Base-by-base conservation (phyloP, 75 land plant species). In the Selaginella tamariscina region DNA sequence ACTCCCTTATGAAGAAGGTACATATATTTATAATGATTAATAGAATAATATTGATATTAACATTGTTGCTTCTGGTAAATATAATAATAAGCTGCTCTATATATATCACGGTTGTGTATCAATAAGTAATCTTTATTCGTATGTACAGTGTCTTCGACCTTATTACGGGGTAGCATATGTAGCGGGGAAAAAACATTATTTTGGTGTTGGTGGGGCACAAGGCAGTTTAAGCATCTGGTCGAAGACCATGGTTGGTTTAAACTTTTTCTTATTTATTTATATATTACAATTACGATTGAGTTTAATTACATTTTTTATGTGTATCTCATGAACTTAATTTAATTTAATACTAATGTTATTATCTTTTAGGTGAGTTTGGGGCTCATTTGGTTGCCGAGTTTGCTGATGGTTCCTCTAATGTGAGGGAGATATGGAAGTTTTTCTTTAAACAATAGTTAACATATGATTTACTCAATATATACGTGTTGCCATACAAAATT, bases 121-220 rank as follows among this genome's bases (percentile, higher is more conserved):
- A n/a, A n/a, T n/a, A 32, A 32, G 13, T 13, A 66, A 22, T 32
- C 24, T 39, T n/a, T 26, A 2, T 71, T 11, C 18, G 9, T 20
- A 56, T 64, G 2, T 67, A 20, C 80, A 93, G 98, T 82, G 91
- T 60, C 60, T 86, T 44, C 73, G 80, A 24, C 65, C 68, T 29
- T 81, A 86, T 29, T 66, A 82, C 77, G 96, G 91, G 76, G 89
- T 85, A 9, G 75, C 87, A 9, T 95, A 95, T 68, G 44, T 91
- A 81, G 91, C 99, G 33, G 99, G 79, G 67, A 95, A 95, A 71
- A 95, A 85, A 66, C 81, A 95, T 73, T 95, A 90, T 63, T 91
- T 87, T 82, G 97, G 97, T 44, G 97, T 88, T 1, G 75, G 69
- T 32, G 96, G 96, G 99, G 99, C 8, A 85, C 99, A 5, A 76